A percentile compares a stretch with the other conserved stretches of the same genome.
phyloP scores from a whole-genome alignment of 768 basidiomycete genomes.

The Auriscalpium orientale region DNA sequence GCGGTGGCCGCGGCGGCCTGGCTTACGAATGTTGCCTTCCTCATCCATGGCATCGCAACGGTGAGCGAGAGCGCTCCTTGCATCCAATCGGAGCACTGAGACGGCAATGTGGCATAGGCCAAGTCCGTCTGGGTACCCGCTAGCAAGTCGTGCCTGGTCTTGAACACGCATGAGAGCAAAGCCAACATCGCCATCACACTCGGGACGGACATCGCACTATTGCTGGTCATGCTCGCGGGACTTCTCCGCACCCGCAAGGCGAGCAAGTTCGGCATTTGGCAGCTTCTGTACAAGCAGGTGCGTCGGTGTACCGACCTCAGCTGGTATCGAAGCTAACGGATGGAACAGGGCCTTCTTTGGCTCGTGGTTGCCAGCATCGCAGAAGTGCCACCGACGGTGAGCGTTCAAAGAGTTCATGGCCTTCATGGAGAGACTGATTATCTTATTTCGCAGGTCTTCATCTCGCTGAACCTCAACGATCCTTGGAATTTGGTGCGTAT shows the following conservation, averaged over 20 bases:
- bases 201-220: not conserved
- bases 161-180: not conserved
- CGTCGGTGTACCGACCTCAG: not conserved
- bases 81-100: not conserved
- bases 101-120: not conserved
- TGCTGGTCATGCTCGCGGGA: conserved; percentile 2
- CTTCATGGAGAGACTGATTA: not conserved
- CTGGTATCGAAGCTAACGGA: not conserved
- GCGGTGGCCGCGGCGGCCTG: not conserved
- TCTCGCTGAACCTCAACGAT: conserved; percentile 5
- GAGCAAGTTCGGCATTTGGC: not conserved
- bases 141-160: not conserved
- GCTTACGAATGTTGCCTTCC: conserved; percentile 2
- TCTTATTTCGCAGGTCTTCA: not conserved
- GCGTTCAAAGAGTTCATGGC: not conserved
- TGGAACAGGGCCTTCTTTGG: conserved; percentile 6
- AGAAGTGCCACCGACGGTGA: conserved; percentile 1
- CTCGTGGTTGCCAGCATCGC: not conserved
- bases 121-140: not conserved
- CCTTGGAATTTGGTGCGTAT: conserved; percentile 1
- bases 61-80: not conserved
- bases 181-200: conserved; percentile 1
- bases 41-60: conserved; percentile 1
- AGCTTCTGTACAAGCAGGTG: conserved; percentile 2
- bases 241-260: not conserved